Conservation (phyloP, 805 yeast genomes). For the Debaryomyces prosopidis region DNA sequence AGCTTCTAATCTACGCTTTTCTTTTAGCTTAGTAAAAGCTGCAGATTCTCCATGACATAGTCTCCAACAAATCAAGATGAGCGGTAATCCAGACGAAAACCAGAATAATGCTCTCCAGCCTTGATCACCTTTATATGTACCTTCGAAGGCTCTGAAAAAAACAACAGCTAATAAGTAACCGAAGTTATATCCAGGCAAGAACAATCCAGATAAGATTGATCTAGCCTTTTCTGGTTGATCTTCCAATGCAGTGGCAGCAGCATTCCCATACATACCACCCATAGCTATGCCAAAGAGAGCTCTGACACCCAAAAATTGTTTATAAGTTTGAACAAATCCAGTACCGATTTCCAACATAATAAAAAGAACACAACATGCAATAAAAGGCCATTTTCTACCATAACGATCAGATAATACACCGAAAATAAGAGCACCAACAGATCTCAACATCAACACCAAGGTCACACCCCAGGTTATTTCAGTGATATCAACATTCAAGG, state of each 20-base stretch:
- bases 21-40: conserved; percentile 42
- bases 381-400: conserved; percentile 62
- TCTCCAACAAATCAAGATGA: conserved; percentile 35
- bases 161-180: conserved; percentile 67
- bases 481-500: conserved; percentile 45
- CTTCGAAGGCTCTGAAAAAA: conserved; percentile 62
- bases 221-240: conserved; percentile 53
- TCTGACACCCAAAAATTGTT: conserved; percentile 60
- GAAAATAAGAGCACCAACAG: conserved; percentile 62
- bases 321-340: conserved; percentile 58
- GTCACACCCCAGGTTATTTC: conserved; percentile 68
- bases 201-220: conserved; percentile 63
- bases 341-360: conserved; percentile 60
- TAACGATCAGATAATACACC: conserved; percentile 59
- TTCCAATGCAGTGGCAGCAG: conserved; percentile 55
- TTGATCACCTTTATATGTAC: conserved; percentile 46
- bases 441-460: conserved; percentile 65
- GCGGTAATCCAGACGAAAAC: conserved; percentile 61
- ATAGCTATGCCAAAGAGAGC: conserved; percentile 59
- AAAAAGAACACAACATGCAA: conserved; percentile 45
- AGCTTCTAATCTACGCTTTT: conserved; percentile 6
- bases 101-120: conserved; percentile 68
- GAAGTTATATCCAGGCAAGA: conserved; percentile 80
- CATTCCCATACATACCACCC: conserved; percentile 58
- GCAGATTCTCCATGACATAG: conserved; percentile 44